phyloP scores from a whole-genome alignment of 495 filamentous ascomycete genomes.

The Lentithecium fluviatile region DNA sequence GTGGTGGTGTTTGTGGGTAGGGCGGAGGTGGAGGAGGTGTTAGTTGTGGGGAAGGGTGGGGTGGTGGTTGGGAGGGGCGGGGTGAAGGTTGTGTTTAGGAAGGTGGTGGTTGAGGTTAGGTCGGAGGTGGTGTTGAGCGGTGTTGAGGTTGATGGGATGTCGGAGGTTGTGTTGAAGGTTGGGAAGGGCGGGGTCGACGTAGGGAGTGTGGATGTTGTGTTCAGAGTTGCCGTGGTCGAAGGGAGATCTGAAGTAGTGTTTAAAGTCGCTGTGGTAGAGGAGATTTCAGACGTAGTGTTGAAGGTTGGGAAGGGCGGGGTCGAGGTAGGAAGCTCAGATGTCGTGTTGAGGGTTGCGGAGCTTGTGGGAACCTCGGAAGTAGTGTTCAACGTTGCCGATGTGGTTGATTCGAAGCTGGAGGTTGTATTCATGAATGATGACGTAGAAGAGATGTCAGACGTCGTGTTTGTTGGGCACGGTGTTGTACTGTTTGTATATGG shows the following conservation, averaged over 20 bases:
- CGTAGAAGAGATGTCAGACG: background rate
- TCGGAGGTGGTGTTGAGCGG: background rate
- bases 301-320: background rate
- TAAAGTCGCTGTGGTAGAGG: background rate
- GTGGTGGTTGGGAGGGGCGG: slow-evolving; percentile 8
- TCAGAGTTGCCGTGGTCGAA: background rate
- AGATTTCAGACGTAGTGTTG: background rate
- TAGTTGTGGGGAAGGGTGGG: background rate
- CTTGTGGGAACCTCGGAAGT: background rate
- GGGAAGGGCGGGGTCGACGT: background rate
- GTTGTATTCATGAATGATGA: background rate
- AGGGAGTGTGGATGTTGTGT: background rate
- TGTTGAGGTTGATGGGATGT: background rate
- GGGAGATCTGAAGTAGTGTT: too few relatives aligned
- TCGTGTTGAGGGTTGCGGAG: background rate
- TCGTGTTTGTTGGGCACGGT: background rate
- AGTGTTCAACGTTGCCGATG: background rate
- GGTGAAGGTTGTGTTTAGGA: background rate
- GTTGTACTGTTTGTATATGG: slow-evolving; percentile 11
- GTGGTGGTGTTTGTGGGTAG: background rate
- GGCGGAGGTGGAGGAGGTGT: background rate
- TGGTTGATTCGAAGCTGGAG: too few relatives aligned
- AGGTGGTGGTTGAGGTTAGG: background rate
- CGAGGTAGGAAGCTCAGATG: background rate
- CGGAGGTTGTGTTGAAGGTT: background rate